phyloP scores from a whole-genome alignment of 2,329 filamentous ascomycete genomes.

The Paramyrothecium sp. region DNA sequence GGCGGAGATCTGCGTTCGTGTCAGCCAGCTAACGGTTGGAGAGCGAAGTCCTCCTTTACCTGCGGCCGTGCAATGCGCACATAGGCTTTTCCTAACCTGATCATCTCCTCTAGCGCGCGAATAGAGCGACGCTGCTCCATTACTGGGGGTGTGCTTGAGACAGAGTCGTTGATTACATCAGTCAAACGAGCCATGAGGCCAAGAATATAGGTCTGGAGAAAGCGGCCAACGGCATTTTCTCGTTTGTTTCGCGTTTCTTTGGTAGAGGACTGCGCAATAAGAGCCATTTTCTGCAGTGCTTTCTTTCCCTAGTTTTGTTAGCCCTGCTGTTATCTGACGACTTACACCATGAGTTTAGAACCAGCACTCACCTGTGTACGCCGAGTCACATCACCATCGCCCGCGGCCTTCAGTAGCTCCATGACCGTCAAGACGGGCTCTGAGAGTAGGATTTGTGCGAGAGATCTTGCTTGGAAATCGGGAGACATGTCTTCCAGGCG shows the following conservation, averaged over 20 bases:
- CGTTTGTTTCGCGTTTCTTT: slow-evolving; percentile 47
- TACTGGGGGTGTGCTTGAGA: slow-evolving; percentile 50
- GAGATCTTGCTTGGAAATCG: slow-evolving; percentile 64
- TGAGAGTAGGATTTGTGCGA: slow-evolving; percentile 68
- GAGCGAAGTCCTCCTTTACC: slow-evolving; percentile 43
- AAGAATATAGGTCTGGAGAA: slow-evolving; percentile 80
- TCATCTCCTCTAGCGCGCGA: slow-evolving; percentile 83
- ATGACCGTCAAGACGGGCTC: slow-evolving; percentile 76
- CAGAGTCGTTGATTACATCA: slow-evolving; percentile 70
- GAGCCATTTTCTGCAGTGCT: slow-evolving; percentile 46
- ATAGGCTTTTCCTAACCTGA: slow-evolving; percentile 70
- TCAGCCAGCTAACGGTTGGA: background rate
- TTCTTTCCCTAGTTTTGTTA: slow-evolving; percentile 41
- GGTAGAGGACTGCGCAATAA: slow-evolving; percentile 35
- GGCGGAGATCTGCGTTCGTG: slow-evolving; percentile 69
- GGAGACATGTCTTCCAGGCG: slow-evolving; percentile 67
- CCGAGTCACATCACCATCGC: slow-evolving; percentile 60
- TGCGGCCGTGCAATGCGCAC: slow-evolving; percentile 82
- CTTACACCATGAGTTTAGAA: background rate
- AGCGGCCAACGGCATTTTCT: slow-evolving; percentile 63
- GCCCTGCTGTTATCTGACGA: slow-evolving; percentile 4
- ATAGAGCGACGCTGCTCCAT: slow-evolving; percentile 76
- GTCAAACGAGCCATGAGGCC: slow-evolving; percentile 84
- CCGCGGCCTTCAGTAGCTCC: slow-evolving; percentile 78
- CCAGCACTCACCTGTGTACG: slow-evolving; percentile 52